phyloP scores from a whole-genome alignment of 108 stramenopile species.

The Conticribra guillardii region DNA sequence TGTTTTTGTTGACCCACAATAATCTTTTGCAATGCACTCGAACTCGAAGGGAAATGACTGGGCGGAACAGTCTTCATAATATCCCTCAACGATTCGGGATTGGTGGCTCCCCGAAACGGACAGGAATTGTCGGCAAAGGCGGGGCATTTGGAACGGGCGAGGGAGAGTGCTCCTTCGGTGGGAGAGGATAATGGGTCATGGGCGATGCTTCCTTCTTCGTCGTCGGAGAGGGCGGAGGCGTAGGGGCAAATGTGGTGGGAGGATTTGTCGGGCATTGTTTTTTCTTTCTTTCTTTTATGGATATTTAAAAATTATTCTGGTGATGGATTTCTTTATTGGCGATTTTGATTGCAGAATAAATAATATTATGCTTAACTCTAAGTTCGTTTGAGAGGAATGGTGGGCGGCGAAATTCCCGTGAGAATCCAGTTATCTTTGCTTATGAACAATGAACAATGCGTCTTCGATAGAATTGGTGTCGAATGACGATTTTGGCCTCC shows the following conservation, averaged over 20 bases:
- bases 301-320: too few relatives aligned
- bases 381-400: too few relatives aligned
- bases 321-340: too few relatives aligned
- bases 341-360: too few relatives aligned
- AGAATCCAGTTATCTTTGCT: too few relatives aligned
- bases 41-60: conserved; percentile 44
- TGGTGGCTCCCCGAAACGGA: conserved; percentile 58
- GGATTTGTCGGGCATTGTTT: neutral
- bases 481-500: too few relatives aligned
- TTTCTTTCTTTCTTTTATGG: too few relatives aligned
- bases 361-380: too few relatives aligned
- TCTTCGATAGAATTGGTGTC: too few relatives aligned
- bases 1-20: conserved; percentile 1
- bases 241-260: conserved; percentile 35
- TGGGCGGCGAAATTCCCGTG: too few relatives aligned
- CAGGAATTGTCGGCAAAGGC: conserved; percentile 64
- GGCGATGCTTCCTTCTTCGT: conserved; percentile 23
- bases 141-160: conserved; percentile 57
- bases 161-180: conserved; percentile 29
- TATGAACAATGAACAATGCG: too few relatives aligned
- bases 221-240: conserved; percentile 49
- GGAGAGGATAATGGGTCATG: conserved; percentile 29
- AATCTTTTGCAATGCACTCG: neutral
- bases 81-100: conserved; percentile 47
- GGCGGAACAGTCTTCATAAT: conserved; percentile 62